Evolutionary conservation across 106 monocot species (phyloP).

Genomic region (Cymbidium sinense): DNA sequence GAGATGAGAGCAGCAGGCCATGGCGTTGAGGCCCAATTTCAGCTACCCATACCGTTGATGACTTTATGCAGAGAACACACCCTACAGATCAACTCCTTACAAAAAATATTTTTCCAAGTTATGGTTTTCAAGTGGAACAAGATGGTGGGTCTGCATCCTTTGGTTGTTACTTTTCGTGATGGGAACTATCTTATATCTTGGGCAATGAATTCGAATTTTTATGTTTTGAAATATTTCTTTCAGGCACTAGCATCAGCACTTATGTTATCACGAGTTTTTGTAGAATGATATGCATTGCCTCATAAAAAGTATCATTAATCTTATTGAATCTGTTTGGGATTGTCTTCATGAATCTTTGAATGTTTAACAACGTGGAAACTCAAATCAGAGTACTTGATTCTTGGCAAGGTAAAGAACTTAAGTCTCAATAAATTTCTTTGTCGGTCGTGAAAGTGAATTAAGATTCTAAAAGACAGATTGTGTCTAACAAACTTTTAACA

Average conservation of each 20-base stretch:
- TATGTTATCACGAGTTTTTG: background rate
- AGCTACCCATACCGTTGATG: constrained; percentile 73
- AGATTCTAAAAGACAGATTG: background rate
- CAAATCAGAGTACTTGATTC: background rate
- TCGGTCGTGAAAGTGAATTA: background rate
- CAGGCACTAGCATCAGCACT: background rate
- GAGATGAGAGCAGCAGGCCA: constrained; percentile 92
- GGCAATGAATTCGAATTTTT: background rate
- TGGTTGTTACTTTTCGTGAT: background rate
- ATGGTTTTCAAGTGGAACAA: constrained; percentile 43
- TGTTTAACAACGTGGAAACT: background rate
- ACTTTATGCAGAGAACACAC: constrained; percentile 87
- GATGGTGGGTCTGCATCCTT: constrained; percentile 52
- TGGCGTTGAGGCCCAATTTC: constrained; percentile 87
- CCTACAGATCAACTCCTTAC: constrained; percentile 54
- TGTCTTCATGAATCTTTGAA: background rate
- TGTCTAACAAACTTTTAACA: background rate
- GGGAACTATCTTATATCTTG: background rate
- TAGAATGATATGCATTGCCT: background rate
- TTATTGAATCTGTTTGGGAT: background rate
- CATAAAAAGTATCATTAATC: background rate
- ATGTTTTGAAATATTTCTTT: background rate
- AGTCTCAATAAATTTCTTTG: background rate
- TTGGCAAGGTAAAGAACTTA: background rate
- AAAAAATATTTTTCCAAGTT: constrained; percentile 37